Base-by-base conservation (phyloP, 371 early-diverging fungal species). In the Sporodiniella umbellata region DNA sequence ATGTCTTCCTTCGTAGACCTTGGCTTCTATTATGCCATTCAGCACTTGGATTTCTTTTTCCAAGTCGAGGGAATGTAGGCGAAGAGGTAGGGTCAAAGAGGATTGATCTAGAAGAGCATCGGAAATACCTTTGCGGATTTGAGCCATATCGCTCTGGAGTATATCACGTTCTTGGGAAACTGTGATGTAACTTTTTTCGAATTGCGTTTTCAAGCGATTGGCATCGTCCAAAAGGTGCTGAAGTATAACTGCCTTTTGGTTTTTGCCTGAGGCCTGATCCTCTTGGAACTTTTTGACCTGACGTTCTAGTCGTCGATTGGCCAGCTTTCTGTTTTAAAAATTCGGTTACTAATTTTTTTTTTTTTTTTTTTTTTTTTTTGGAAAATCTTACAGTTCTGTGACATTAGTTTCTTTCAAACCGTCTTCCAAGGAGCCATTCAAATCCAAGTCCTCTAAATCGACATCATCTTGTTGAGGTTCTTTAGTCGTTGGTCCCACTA, bases 261-360 rank as follows among this genome's bases (percentile, higher is more conserved):
- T 63, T 25, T 63, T 56, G 17, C 78, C 79, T 2, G 75, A 65
- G 17, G 72, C 68, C 48, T 68, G 78, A 53, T 81, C 81, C 45
- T 86, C 78, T 48, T 79, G 77, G 31, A 83, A 43, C 1, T 75
- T 66, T 47, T 73, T 72, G 33, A 94, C 62, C 64, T 93, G 86
- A 21, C 86, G 84, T 63, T 94, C 90, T 28, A 94, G 78, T 35
- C 84, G 83, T 19, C 86, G 79, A 19, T 88, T 78, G 56, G 86
- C 84, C 37, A 80, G 53, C 56, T 84, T 70, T 12, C 73, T 69
- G 59, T 25, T 4, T 7, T 15, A 45, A 43, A 25, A 15, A 25
- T 4, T 15, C 17, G 8, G 17, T 23, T 14, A 42, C 4, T 44
- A 24, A n/a, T n/a, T n/a, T n/a, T n/a, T n/a, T n/a, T n/a, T n/a